Conservation (phyloP, 2,329 filamentous ascomycete species). For the Teratosphaeria destructans region DNA sequence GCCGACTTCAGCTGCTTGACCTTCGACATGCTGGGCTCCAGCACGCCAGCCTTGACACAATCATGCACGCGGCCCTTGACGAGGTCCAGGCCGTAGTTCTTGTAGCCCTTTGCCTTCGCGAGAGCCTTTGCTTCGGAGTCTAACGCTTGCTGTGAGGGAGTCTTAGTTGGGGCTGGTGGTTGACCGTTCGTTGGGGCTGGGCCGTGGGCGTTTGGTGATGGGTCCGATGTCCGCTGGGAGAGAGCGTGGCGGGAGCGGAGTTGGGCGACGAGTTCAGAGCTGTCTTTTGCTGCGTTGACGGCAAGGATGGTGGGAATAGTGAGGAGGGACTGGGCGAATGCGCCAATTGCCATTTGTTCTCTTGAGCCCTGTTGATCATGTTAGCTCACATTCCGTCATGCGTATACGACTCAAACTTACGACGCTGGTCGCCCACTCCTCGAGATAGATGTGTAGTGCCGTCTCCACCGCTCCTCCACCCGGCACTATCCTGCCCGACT, state of each 20-base stretch:
- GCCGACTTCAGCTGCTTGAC: conserved; percentile 96
- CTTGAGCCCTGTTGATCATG: conserved; percentile 54
- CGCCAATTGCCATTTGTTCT: conserved; percentile 94
- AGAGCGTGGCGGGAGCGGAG: conserved; percentile 88
- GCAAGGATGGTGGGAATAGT: conserved; percentile 93
- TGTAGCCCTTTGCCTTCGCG: conserved; percentile 92
- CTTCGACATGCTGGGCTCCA: conserved; percentile 98
- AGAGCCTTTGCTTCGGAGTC: conserved; percentile 72
- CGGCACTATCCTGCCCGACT: conserved; percentile 93
- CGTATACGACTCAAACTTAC: conserved; percentile 36
- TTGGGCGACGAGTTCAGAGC: conserved; percentile 88
- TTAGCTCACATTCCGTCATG: not conserved
- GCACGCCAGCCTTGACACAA: conserved; percentile 83
- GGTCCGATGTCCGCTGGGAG: conserved; percentile 85
- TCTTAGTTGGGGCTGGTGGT: conserved; percentile 7
- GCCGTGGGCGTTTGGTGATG: conserved; percentile 37
- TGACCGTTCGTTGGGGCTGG: conserved; percentile 8
- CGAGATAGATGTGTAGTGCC: conserved; percentile 96
- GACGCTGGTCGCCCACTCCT: conserved; percentile 96
- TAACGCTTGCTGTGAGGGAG: not conserved
- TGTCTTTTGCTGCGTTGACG: conserved; percentile 93
- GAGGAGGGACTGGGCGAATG: conserved; percentile 91
- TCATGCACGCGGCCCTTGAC: conserved; percentile 83
- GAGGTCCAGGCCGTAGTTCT: conserved; percentile 94
- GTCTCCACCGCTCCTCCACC: conserved; percentile 96